phyloP scores from a whole-genome alignment of 163 green algal genomes.

The Chloromonas sp. region DNA sequence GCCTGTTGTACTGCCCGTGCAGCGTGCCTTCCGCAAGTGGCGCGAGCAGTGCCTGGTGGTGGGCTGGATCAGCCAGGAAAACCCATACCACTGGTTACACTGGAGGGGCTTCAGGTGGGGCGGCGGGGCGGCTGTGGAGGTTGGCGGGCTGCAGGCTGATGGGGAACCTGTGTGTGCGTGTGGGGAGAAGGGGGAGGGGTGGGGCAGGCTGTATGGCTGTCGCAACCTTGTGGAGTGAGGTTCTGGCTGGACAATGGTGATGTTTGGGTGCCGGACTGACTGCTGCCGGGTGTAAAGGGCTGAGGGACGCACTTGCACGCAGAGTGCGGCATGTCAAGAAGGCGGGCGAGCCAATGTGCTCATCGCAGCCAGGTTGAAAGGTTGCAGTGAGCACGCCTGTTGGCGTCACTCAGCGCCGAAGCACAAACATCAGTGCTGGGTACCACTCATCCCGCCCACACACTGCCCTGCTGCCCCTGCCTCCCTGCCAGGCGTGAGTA shows the following conservation, averaged over 20 bases:
- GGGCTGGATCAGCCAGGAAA: slow-evolving; percentile 1
- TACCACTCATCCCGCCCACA: neutral
- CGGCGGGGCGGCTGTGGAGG: neutral
- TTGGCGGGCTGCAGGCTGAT: no score
- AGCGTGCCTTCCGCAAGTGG: slow-evolving; percentile 2
- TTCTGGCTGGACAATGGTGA: no score
- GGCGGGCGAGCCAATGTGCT: no score
- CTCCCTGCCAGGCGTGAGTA: neutral
- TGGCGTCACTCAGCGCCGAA: neutral
- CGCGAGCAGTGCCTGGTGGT: neutral
- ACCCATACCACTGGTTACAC: slow-evolving; percentile 5
- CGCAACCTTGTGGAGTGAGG: no score
- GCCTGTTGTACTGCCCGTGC: neutral
- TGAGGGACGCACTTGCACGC: no score
- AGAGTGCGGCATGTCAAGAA: no score
- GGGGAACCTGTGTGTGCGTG: neutral
- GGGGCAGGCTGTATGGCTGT: no score
- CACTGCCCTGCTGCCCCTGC: no score
- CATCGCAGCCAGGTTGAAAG: neutral
- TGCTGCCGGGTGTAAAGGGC: no score
- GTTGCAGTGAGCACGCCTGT: neutral
- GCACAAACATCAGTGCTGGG: no score
- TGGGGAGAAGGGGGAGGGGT: neutral
- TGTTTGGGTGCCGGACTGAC: no score
- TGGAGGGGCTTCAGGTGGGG: neutral